phyloP scores from a whole-genome alignment of 768 basidiomycete genomes.

The Lanmaoa pseudosensibilis region DNA sequence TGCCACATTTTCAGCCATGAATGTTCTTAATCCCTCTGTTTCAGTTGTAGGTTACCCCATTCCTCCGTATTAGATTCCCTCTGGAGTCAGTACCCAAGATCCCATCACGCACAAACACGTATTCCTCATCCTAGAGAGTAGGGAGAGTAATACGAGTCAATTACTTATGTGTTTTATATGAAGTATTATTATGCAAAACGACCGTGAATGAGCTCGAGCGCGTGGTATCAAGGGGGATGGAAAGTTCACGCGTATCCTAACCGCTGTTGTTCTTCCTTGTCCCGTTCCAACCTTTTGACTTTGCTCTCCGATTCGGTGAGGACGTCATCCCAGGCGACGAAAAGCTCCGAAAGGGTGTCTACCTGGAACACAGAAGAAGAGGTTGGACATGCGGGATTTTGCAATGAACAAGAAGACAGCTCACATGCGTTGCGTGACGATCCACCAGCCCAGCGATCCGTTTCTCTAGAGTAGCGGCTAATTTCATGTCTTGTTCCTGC shows the following conservation, averaged over 20 bases:
- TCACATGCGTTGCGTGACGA: conserved; percentile 67
- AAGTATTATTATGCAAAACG: conserved; percentile 13
- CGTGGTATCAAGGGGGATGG: not conserved
- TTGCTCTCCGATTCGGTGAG: conserved; percentile 66
- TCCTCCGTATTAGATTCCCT: conserved; percentile 12
- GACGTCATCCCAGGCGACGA: conserved; percentile 83
- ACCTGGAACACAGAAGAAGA: conserved; percentile 45
- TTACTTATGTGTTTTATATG: conserved; percentile 21
- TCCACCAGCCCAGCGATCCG: conserved; percentile 67
- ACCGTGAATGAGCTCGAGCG: not conserved
- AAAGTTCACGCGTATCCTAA: conserved; percentile 54
- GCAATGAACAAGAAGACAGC: conserved; percentile 18
- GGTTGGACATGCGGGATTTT: not conserved
- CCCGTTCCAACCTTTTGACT: conserved; percentile 56
- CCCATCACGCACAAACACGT: conserved; percentile 5
- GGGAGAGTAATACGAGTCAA: conserved; percentile 18
- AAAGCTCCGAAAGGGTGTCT: conserved; percentile 78
- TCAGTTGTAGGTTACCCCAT: conserved; percentile 23
- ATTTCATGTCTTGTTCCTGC: conserved; percentile 57
- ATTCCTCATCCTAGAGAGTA: conserved; percentile 6
- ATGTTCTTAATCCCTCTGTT: conserved; percentile 17
- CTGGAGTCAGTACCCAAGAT: conserved; percentile 15
- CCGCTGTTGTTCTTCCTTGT: conserved; percentile 56
- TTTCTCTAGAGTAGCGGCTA: conserved; percentile 61
- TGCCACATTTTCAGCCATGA: conserved; percentile 4